phyloP scores from a whole-genome alignment of 345 rosid species.

The Acer yangbiense region DNA sequence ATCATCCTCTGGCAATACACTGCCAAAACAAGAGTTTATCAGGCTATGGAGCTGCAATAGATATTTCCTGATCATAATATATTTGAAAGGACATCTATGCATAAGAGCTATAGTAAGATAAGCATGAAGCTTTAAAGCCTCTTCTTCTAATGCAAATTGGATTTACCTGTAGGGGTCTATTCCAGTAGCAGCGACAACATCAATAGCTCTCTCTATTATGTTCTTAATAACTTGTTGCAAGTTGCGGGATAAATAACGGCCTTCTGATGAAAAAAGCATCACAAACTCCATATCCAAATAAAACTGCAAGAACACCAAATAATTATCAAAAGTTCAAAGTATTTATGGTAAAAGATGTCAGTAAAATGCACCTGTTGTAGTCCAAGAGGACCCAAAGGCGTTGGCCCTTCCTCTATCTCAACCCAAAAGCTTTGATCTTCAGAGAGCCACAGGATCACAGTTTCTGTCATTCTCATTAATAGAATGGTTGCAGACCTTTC shows the following conservation, averaged over 20 bases:
- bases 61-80: background rate
- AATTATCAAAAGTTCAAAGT: background rate
- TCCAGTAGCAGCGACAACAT: conserved; percentile 67
- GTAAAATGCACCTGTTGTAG: conserved; percentile 64
- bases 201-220: conserved; percentile 87
- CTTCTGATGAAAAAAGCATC: conserved; percentile 81
- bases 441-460: conserved; percentile 91
- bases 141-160: background rate
- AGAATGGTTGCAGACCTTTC: conserved; percentile 88
- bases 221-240: conserved; percentile 86
- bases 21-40: conserved; percentile 25
- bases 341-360: background rate
- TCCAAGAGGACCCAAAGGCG: conserved; percentile 77
- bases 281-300: conserved; percentile 96
- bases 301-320: conserved; percentile 49
- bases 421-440: conserved; percentile 92
- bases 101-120: background rate
- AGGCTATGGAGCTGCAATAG: background rate
- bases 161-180: conserved; percentile 71
- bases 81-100: background rate
- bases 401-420: conserved; percentile 70
- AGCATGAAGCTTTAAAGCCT: background rate
- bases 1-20: conserved; percentile 82
- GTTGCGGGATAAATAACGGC: conserved; percentile 81
- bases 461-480: conserved; percentile 85